Evolutionary conservation across 164 flowering plant genomes (phyloP).

Genomic region (Annona cherimola): DNA sequence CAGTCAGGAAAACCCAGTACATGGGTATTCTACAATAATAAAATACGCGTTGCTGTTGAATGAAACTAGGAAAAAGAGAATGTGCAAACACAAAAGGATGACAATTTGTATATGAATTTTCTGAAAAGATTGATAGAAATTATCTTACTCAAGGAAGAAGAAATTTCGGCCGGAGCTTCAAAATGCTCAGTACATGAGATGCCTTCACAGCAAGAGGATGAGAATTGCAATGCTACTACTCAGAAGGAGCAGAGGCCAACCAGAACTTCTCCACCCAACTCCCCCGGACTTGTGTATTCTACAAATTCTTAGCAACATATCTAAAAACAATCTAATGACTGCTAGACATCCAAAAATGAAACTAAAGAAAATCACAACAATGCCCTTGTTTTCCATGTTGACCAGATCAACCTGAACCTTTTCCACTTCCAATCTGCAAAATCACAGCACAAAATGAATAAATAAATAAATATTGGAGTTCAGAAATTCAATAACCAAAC

Average conservation of each 20-base stretch:
- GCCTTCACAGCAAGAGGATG: constrained; percentile 40
- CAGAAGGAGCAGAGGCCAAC: constrained; percentile 41
- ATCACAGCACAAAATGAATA: background rate
- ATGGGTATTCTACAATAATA: too few species aligned
- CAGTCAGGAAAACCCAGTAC: too few species aligned
- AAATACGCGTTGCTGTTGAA: too few species aligned
- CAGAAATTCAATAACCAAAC: background rate
- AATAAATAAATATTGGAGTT: background rate
- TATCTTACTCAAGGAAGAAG: background rate
- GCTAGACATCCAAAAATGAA: constrained; percentile 50
- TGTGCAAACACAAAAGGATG: too few species aligned
- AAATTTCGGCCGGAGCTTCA: background rate
- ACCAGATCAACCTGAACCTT: constrained; percentile 42
- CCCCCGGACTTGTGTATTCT: constrained; percentile 44
- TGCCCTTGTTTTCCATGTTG: constrained; percentile 69
- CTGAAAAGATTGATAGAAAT: too few species aligned
- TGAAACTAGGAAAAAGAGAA: too few species aligned
- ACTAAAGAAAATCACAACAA: constrained; percentile 51
- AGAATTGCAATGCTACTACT: constrained; percentile 33
- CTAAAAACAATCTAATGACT: constrained; percentile 38
- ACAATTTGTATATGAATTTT: too few species aligned
- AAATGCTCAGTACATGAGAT: background rate
- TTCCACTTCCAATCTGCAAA: constrained; percentile 65
- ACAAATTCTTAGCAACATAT: constrained; percentile 31
- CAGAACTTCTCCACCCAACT: constrained; percentile 47